These are phyloP conservation scores for Crithidia bombi DNA, from an alignment of 208 protist genomes.

Conservation along the genomic window DNA sequence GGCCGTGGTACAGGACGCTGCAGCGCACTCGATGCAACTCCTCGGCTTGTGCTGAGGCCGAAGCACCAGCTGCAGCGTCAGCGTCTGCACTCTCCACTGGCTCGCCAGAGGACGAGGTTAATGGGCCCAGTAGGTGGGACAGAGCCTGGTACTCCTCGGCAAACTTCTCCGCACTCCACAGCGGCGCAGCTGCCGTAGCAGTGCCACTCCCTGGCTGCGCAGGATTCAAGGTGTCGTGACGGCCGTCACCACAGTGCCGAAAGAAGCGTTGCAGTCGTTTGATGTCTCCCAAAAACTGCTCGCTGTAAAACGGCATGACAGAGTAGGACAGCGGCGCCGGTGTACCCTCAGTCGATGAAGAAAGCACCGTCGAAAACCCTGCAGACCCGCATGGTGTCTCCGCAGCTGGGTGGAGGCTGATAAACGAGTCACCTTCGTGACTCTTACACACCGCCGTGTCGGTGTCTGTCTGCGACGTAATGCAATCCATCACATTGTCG, in stretches of 20 bases:
- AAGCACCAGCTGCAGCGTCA: neutral
- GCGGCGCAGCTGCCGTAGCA: neutral
- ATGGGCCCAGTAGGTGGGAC: slow-evolving; percentile 26
- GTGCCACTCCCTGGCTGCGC: neutral
- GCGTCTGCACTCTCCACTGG: slow-evolving; percentile 10
- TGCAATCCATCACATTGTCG: slow-evolving; percentile 9
- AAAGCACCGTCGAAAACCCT: slow-evolving; percentile 25
- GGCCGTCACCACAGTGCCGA: slow-evolving; percentile 60
- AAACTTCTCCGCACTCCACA: slow-evolving; percentile 27
- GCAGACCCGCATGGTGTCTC: slow-evolving; percentile 50
- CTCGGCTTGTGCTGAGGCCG: neutral
- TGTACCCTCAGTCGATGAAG: neutral
- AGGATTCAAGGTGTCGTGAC: neutral
- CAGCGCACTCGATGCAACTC: slow-evolving; percentile 17
- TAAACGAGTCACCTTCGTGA: slow-evolving; percentile 32
- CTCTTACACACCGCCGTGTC: neutral
- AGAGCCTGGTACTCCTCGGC: slow-evolving; percentile 26
- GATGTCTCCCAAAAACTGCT: slow-evolving; percentile 64
- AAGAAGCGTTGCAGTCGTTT: slow-evolving; percentile 69
- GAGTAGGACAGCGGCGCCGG: slow-evolving; percentile 63
- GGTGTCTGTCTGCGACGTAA: neutral
- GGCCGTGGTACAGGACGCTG: slow-evolving; percentile 46
- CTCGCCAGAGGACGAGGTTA: slow-evolving; percentile 19
- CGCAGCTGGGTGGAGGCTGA: slow-evolving; percentile 40
- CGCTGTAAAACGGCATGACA: slow-evolving; percentile 61